phyloP scores from a whole-genome alignment of 176 grass and related monocot species.

The Oryza punctata region DNA sequence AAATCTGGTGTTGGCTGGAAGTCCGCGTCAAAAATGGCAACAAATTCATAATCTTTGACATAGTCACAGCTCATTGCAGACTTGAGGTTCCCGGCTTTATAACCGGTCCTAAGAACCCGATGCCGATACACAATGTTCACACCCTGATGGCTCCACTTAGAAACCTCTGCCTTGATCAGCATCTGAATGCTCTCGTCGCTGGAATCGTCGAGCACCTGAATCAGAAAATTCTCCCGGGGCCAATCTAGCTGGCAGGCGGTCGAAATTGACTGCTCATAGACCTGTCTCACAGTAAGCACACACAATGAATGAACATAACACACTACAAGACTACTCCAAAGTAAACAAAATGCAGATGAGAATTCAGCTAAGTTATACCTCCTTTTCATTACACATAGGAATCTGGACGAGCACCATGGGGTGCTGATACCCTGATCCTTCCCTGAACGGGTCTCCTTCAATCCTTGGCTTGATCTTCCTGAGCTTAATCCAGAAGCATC shows the following conservation, averaged over 20 bases:
- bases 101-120: slow-evolving; percentile 65
- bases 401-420: slow-evolving; percentile 88
- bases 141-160: slow-evolving; percentile 68
- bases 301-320: background rate
- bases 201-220: slow-evolving; percentile 85
- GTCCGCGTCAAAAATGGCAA: slow-evolving; percentile 82
- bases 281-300: slow-evolving; percentile 29
- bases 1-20: slow-evolving; percentile 80
- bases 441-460: slow-evolving; percentile 53
- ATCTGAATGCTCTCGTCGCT: slow-evolving; percentile 59
- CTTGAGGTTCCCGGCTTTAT: slow-evolving; percentile 86
- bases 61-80: slow-evolving; percentile 87
- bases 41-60: slow-evolving; percentile 76
- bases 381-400: slow-evolving; percentile 83
- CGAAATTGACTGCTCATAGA: slow-evolving; percentile 81
- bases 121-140: slow-evolving; percentile 74
- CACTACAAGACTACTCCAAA: background rate
- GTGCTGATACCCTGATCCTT: slow-evolving; percentile 52
- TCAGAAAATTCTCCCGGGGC: slow-evolving; percentile 67
- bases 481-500: slow-evolving; percentile 84
- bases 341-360: slow-evolving; percentile 4
- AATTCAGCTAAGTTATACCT: slow-evolving; percentile 56
- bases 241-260: slow-evolving; percentile 67
- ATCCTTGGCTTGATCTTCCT: slow-evolving; percentile 69
- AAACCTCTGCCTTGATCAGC: slow-evolving; percentile 67